Conservation (phyloP, 169 alveolate species). For the Plasmodium coatneyi region DNA sequence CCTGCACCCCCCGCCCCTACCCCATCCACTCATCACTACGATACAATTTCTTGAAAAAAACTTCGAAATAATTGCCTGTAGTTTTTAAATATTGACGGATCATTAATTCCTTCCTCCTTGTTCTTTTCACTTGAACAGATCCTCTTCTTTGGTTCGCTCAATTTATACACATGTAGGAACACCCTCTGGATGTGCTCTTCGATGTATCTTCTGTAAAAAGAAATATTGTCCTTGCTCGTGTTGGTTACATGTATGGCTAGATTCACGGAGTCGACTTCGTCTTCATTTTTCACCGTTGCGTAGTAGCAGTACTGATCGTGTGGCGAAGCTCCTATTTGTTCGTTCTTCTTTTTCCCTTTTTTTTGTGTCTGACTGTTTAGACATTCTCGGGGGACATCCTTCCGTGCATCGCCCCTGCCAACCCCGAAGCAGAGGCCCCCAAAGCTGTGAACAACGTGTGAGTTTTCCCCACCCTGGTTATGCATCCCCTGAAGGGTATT, state of each 20-base stretch:
- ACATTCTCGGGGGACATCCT: not conserved
- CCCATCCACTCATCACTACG: not conserved
- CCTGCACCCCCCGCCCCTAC: not conserved
- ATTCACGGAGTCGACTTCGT: constrained; percentile 33
- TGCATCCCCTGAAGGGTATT: too few species aligned
- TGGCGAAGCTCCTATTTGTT: not conserved
- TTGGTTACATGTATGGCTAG: constrained; percentile 1
- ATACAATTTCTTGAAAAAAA: constrained; percentile 13
- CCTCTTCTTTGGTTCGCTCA: not conserved
- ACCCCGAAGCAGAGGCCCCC: not conserved
- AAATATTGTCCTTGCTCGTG: constrained; percentile 6
- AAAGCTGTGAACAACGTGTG: not conserved
- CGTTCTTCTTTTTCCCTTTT: not conserved
- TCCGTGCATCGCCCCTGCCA: not conserved
- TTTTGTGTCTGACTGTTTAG: not conserved
- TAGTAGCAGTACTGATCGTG: not conserved
- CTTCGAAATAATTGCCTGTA: constrained; percentile 10
- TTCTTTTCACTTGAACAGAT: not conserved
- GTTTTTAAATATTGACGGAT: constrained; percentile 3
- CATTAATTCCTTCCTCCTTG: not conserved
- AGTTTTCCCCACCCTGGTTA: not conserved
- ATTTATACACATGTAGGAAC: constrained; percentile 20
- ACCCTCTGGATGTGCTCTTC: constrained; percentile 40
- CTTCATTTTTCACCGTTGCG: not conserved
- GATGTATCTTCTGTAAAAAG: constrained; percentile 37